Base-by-base conservation (phyloP, 2,329 filamentous ascomycete genomes). In the Fonsecaea monophora region DNA sequence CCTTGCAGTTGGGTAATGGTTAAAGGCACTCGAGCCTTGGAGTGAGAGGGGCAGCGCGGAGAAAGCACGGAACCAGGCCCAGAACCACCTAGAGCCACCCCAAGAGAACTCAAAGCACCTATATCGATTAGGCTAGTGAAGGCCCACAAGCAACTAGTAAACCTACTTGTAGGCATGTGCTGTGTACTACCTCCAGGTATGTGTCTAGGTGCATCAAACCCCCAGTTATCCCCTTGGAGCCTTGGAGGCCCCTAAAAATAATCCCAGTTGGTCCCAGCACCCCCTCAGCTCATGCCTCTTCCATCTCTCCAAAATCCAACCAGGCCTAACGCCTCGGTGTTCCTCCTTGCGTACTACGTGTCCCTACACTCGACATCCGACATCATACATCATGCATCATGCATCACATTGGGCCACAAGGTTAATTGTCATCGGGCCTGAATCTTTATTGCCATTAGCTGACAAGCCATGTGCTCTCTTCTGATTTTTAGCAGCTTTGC, bases 311-410 rank as follows among this genome's bases (percentile, higher is more conserved):
- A 18, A 50, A 50, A 50, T 32, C 5, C n/a, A 21, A 18, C 10
- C 40, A 45, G 40, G 40, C 40, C 5, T 18, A 15, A 25, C 6
- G 45, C 45, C 45, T 50, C 45, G 45, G 45, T 25, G 45, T 50
- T 25, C 25, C 45, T 25, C 45, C 45, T 50, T 13, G 45, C 4
- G 42, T 15, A 1, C 4, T 42, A 18, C 40, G 13, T 42, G 40
- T 4, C n/a, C 15, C 40, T n/a, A 42, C 40, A 18, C 13, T n/a
- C 40, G 15, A 40, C 13, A 40, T 48, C 42, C 40, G 15, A 40
- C 38, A 40, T 48, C 42, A 48, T 48, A 10, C 42, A 42, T 42
- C 38, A 42, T 42, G 4, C 42, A 50, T 50, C 45, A 50, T 50
- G 45, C 45, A 50, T 25, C 18, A 12, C 21, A 21, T 21, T 50